Conservation (phyloP, 2,329 filamentous ascomycete species). For the Botrytis byssoidea region DNA sequence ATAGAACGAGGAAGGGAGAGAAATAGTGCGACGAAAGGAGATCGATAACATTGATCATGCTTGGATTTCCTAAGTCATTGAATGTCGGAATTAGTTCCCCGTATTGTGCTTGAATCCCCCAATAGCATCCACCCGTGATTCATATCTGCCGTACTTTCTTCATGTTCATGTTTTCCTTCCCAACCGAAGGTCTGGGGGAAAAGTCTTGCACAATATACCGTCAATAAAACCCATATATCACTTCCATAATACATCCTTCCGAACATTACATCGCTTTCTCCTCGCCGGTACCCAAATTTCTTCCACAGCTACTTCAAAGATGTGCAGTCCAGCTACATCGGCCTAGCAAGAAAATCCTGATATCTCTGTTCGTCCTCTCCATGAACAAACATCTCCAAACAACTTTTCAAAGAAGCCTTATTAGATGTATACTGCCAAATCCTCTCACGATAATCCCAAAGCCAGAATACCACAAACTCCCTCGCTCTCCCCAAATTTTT, state of each 20-base stretch:
- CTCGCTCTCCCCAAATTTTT: neutral
- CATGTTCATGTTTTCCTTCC: neutral
- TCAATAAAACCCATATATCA: neutral
- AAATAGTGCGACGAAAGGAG: neutral
- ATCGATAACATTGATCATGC: neutral
- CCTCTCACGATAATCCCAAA: neutral
- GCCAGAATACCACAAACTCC: neutral
- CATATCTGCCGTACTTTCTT: neutral
- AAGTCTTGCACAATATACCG: neutral
- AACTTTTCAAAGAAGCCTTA: neutral
- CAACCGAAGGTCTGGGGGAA: neutral
- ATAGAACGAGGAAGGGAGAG: fast-evolving
- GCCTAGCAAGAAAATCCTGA: neutral
- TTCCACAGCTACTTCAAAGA: fast-evolving
- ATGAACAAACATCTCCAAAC: neutral
- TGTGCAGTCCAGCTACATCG: neutral
- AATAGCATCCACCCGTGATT: neutral
- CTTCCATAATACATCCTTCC: neutral
- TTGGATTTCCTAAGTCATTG: neutral
- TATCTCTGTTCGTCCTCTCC: neutral
- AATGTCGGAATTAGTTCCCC: fast-evolving
- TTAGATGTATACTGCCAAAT: neutral
- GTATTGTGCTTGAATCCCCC: neutral
- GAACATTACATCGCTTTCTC: neutral
- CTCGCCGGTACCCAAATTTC: neutral